A percentile compares a stretch with the other conserved stretches of the same genome.
phyloP scores from a whole-genome alignment of 371 early-diverging fungal genomes.

The Gilbertella persicaria region DNA sequence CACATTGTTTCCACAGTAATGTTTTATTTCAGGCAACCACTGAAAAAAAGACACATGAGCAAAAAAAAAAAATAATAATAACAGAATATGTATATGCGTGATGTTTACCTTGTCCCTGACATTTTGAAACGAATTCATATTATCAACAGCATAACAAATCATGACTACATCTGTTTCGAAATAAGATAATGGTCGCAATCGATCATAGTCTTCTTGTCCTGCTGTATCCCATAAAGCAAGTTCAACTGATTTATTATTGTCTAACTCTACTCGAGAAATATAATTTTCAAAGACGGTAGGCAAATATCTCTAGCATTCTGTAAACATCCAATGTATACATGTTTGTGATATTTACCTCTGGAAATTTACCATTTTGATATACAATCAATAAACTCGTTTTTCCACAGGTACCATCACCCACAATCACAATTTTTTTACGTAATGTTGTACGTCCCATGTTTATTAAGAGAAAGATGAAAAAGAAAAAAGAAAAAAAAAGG shows the following conservation, averaged over 20 bases:
- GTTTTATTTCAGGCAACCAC: constrained; percentile 68
- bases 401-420: constrained; percentile 46
- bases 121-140: constrained; percentile 78
- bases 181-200: constrained; percentile 82
- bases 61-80: background rate
- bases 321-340: background rate
- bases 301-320: constrained; percentile 40
- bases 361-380: constrained; percentile 41
- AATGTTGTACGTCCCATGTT: constrained; percentile 9
- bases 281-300: constrained; percentile 92
- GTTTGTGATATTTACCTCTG: constrained; percentile 26
- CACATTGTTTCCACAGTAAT: constrained; percentile 58
- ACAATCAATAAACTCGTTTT: constrained; percentile 45
- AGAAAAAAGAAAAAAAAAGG: constrained; percentile 9
- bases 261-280: constrained; percentile 76
- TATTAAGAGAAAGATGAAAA: background rate
- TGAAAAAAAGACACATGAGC: constrained; percentile 52
- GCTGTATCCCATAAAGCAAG: constrained; percentile 94
- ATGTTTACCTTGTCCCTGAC: constrained; percentile 71
- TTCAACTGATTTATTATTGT: constrained; percentile 71
- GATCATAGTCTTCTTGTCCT: constrained; percentile 88
- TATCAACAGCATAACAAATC: constrained; percentile 83
- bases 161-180: constrained; percentile 89
- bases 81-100: background rate
- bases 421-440: constrained; percentile 41